These are phyloP conservation scores for Daldinia bambusicola DNA, from an alignment of 495 filamentous ascomycete species.

Conservation along the genomic window DNA sequence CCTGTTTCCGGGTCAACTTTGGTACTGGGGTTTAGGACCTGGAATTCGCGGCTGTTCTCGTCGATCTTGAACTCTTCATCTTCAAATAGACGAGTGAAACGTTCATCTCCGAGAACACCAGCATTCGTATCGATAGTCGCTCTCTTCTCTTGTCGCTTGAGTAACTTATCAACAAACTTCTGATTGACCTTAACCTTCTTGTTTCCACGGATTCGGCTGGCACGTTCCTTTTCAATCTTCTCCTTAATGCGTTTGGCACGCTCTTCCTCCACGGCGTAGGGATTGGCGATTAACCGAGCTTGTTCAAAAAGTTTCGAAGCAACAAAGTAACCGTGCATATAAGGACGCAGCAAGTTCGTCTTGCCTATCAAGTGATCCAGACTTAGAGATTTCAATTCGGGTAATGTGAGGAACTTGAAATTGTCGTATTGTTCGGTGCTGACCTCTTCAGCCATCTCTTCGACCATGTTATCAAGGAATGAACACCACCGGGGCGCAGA, in stretches of 20 bases:
- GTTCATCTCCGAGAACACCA: conserved; percentile 78
- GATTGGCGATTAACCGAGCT: conserved; percentile 89
- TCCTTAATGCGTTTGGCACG: conserved; percentile 86
- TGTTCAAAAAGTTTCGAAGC: conserved; percentile 92
- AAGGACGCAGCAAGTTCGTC: conserved; percentile 86
- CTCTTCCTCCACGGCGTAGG: conserved; percentile 90
- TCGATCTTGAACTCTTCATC: conserved; percentile 93
- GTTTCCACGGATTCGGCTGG: conserved; percentile 88
- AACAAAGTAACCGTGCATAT: conserved; percentile 99
- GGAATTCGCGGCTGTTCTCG: conserved; percentile 87
- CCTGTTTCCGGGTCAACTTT: conserved; percentile 49
- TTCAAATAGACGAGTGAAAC: conserved; percentile 90
- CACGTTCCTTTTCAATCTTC: conserved; percentile 93
- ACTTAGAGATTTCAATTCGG: conserved; percentile 81
- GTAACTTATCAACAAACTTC: conserved; percentile 82
- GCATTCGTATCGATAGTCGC: conserved; percentile 69
- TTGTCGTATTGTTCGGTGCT: conserved; percentile 91
- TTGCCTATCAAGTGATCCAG: conserved; percentile 88
- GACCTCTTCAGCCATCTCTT: conserved; percentile 91
- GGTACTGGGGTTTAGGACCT: conserved; percentile 85
- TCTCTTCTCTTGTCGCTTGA: conserved; percentile 81
- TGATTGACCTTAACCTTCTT: conserved; percentile 94
- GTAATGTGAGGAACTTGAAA: conserved; percentile 93
- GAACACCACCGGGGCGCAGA: conserved; percentile 95
- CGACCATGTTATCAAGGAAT: conserved; percentile 95